phyloP scores from a whole-genome alignment of 2,329 filamentous ascomycete species.

The Arthrobotrys musiformis region DNA sequence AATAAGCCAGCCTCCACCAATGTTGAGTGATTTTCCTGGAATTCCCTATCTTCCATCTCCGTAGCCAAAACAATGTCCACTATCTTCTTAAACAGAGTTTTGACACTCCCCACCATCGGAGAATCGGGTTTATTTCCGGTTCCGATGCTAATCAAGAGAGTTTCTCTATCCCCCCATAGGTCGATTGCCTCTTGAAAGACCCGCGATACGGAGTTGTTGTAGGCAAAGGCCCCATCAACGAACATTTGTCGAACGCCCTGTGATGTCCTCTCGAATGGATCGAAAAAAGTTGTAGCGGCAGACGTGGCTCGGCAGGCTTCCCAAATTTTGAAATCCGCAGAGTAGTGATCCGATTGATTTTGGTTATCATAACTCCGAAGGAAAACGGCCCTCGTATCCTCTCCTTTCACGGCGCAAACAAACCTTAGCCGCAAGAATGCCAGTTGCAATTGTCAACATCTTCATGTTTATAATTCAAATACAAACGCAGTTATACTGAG shows the following conservation, averaged over 20 bases:
- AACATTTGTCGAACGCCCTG: neutral
- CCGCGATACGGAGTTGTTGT: neutral
- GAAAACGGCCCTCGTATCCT: neutral
- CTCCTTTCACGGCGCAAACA: neutral
- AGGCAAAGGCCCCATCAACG: neutral
- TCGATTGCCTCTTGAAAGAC: neutral
- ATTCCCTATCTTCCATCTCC: neutral
- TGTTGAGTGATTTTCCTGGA: neutral
- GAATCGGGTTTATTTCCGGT: neutral
- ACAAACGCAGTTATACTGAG: neutral
- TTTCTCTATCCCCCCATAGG: neutral
- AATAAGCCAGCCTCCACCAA: no score
- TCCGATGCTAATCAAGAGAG: neutral
- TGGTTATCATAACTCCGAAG: neutral
- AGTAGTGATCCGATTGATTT: neutral
- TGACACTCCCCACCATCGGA: neutral
- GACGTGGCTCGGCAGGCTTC: constrained; percentile 6
- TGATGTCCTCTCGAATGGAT: neutral
- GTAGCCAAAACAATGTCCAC: neutral
- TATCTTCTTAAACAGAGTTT: neutral
- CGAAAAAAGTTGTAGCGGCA: constrained; percentile 5
- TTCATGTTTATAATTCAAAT: neutral
- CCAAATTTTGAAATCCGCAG: neutral
- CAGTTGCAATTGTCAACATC: neutral
- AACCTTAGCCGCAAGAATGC: neutral